These are phyloP conservation scores for Fomitopsis serialis DNA, from an alignment of 768 basidiomycete genomes.

Conservation along the genomic window DNA sequence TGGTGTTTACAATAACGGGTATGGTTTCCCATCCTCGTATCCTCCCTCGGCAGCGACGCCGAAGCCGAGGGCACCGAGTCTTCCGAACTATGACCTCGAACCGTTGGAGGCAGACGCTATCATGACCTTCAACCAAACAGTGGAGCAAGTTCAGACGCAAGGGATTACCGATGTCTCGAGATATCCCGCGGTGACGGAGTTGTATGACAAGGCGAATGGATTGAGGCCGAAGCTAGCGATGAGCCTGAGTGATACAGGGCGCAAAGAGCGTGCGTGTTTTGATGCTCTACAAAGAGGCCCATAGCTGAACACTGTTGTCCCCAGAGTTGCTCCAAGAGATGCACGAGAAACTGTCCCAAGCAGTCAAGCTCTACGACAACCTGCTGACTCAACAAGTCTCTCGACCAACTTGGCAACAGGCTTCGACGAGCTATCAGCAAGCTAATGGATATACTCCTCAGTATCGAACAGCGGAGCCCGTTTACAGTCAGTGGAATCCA, in stretches of 20 bases:
- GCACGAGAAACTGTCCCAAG: constrained; percentile 91
- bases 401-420: constrained; percentile 57
- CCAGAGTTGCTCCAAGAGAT: constrained; percentile 86
- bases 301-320: neutral
- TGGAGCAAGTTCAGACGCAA: constrained; percentile 77
- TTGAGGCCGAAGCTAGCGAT: constrained; percentile 78
- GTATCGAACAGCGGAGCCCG: constrained; percentile 10
- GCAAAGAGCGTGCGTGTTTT: constrained; percentile 70
- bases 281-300: neutral
- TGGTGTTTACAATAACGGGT: constrained; percentile 19
- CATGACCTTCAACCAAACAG: constrained; percentile 84
- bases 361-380: constrained; percentile 87
- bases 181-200: constrained; percentile 78
- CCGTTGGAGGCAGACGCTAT: constrained; percentile 82
- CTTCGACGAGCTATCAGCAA: constrained; percentile 23
- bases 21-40: constrained; percentile 41
- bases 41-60: constrained; percentile 34
- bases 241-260: constrained; percentile 76
- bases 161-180: constrained; percentile 73
- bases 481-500: constrained; percentile 18
- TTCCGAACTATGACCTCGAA: constrained; percentile 77
- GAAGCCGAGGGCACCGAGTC: constrained; percentile 42
- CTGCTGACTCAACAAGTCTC: constrained; percentile 80
- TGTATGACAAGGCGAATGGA: constrained; percentile 78
- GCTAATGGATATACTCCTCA: constrained; percentile 17